phyloP scores from a whole-genome alignment of 306 rosid genomes.

The barrel medic (Medicago truncatula) region MtrunA17r5.0-ANR NC_053049.1:29047001-29047500 shows the following conservation, averaged over 20 bases:
- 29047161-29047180: slow-evolving; percentile 69
- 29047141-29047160: slow-evolving; percentile 60
- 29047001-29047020: no score
- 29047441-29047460: not conserved
- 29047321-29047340: slow-evolving; percentile 49
- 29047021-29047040: no score
- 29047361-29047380: slow-evolving; percentile 48
- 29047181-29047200: slow-evolving; percentile 55
- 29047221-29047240: slow-evolving; percentile 62
- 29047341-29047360: slow-evolving; percentile 60
- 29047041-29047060: no score
- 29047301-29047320: slow-evolving; percentile 59
- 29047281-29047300: slow-evolving; percentile 61
- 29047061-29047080: no score
- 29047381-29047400: slow-evolving; percentile 59
- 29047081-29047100: no score
- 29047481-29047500: not conserved
- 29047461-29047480: not conserved
- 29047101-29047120: not conserved
- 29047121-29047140: slow-evolving; percentile 34
- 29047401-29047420: slow-evolving; percentile 5
- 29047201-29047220: slow-evolving; percentile 73
- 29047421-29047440: slow-evolving; percentile 1
- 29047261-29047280: slow-evolving; percentile 62
- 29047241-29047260: slow-evolving; percentile 55